Evolutionary conservation across 2,329 filamentous ascomycete genomes (phyloP).

Genomic region (Aspergillus sp.): DNA sequence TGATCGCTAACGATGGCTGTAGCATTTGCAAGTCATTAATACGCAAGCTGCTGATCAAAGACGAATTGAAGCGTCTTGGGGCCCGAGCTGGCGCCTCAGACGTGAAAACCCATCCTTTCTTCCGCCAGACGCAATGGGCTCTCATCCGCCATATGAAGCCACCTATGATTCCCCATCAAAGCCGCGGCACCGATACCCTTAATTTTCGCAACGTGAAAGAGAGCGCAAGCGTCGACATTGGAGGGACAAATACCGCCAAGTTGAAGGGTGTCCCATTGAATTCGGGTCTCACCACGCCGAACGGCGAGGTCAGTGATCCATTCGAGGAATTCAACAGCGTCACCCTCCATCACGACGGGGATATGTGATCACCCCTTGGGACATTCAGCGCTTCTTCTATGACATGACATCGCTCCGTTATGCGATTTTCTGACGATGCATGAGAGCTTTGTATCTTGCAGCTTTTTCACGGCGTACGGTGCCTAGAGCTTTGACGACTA

Average conservation of each 20-base stretch:
- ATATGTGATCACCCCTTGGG: conserved; percentile 38
- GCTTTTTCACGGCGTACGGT: background rate
- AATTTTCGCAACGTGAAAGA: conserved; percentile 99
- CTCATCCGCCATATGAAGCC: conserved; percentile 97
- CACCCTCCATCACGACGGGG: conserved; percentile 92
- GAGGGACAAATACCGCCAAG: conserved; percentile 41
- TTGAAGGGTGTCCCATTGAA: conserved; percentile 81
- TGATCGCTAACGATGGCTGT: conserved; percentile 8
- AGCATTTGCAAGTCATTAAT: conserved; percentile 96
- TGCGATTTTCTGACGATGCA: conserved; percentile 5
- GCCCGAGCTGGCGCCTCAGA: conserved; percentile 94
- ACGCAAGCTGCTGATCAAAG: conserved; percentile 94
- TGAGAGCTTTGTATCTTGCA: background rate
- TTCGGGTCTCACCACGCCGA: conserved; percentile 79
- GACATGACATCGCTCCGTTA: too few relatives aligned
- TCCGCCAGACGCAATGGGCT: conserved; percentile 93
- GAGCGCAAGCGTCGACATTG: conserved; percentile 81
- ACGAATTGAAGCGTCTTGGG: conserved; percentile 88
- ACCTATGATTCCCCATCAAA: conserved; percentile 89
- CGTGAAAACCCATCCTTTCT: conserved; percentile 95
- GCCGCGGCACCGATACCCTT: conserved; percentile 84
- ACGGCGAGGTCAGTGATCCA: conserved; percentile 77
- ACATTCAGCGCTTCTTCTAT: conserved; percentile 10
- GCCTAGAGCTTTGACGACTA: background rate
- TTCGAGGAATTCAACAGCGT: conserved; percentile 99